Evolutionary conservation across 1,284 basidiomycete genomes (phyloP).

Genomic region (Caloboletus firmus): DNA sequence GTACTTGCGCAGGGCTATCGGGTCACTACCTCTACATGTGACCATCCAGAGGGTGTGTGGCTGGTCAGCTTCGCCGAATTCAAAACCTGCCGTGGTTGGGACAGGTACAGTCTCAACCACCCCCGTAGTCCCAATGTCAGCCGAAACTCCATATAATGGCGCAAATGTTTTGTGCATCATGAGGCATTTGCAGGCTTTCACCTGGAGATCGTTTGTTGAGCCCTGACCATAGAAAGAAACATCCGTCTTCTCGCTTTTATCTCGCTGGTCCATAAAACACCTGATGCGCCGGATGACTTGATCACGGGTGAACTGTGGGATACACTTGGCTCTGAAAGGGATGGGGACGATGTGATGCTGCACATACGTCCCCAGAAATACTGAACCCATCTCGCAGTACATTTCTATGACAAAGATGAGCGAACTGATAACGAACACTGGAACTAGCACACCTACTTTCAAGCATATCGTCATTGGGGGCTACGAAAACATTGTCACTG

Average conservation of each 20-base stretch:
- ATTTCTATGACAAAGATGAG: constrained; percentile 7
- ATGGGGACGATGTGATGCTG: constrained; percentile 9
- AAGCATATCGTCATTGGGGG: constrained; percentile 25
- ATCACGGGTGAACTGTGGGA: background rate
- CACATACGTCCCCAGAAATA: constrained; percentile 23
- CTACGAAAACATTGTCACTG: constrained; percentile 15
- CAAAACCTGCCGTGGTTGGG: constrained; percentile 7
- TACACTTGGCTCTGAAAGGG: background rate
- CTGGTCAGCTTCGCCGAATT: background rate
- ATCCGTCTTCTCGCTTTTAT: constrained; percentile 2
- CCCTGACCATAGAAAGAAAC: background rate
- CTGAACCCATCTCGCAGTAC: constrained; percentile 23
- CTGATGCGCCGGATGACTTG: constrained; percentile 12
- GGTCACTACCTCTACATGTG: background rate
- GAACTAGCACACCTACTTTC: constrained; percentile 19
- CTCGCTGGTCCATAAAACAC: constrained; percentile 16
- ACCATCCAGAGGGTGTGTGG: constrained; percentile 14
- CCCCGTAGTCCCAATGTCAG: background rate
- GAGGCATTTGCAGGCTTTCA: constrained; percentile 16
- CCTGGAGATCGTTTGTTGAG: background rate
- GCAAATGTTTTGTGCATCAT: constrained; percentile 15
- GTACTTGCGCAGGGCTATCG: constrained; percentile 4
- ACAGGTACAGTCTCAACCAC: background rate
- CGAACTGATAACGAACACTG: background rate
- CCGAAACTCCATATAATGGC: constrained; percentile 9